These are phyloP conservation scores for Arthroderma sp. DNA, from an alignment of 2,329 filamentous ascomycete species.

Conservation along the genomic window DNA sequence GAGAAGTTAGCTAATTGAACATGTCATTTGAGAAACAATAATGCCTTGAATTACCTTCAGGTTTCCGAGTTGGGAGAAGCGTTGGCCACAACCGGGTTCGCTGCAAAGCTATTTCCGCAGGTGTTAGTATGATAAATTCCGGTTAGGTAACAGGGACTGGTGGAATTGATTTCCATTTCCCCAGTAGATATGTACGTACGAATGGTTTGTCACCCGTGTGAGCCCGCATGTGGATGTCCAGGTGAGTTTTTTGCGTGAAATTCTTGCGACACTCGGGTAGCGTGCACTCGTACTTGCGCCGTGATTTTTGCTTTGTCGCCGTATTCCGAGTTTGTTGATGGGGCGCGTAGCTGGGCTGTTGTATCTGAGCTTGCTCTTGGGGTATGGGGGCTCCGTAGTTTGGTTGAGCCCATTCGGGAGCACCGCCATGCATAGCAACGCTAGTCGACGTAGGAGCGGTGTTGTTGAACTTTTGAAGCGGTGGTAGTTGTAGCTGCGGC, in stretches of 20 bases:
- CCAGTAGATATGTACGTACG: conserved; percentile 39
- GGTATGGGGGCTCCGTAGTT: conserved; percentile 8
- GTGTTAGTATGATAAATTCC: not conserved
- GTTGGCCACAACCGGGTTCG: conserved; percentile 58
- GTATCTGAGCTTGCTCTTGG: conserved; percentile 15
- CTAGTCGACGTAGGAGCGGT: not conserved
- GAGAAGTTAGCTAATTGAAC: conserved; percentile 2
- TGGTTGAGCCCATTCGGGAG: conserved; percentile 12
- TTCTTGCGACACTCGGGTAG: conserved; percentile 64
- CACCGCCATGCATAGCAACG: conserved; percentile 5
- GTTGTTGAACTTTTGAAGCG: conserved; percentile 25
- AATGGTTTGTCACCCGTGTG: conserved; percentile 89
- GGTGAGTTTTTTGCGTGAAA: conserved; percentile 84
- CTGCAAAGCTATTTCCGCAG: conserved; percentile 41
- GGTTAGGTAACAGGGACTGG: not conserved
- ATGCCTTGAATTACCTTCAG: conserved; percentile 51
- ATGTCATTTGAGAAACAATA: not conserved
- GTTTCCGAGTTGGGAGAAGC: conserved; percentile 84
- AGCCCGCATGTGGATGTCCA: conserved; percentile 76
- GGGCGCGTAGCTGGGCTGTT: conserved; percentile 7
- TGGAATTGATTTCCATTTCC: not conserved
- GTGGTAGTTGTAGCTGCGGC: conserved; percentile 19
- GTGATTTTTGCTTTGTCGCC: conserved; percentile 29
- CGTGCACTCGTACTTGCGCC: conserved; percentile 60
- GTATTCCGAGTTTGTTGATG: conserved; percentile 27